Evolutionary conservation across 1,284 basidiomycete genomes (phyloP).

Genomic region (Mycena sp.): DNA sequence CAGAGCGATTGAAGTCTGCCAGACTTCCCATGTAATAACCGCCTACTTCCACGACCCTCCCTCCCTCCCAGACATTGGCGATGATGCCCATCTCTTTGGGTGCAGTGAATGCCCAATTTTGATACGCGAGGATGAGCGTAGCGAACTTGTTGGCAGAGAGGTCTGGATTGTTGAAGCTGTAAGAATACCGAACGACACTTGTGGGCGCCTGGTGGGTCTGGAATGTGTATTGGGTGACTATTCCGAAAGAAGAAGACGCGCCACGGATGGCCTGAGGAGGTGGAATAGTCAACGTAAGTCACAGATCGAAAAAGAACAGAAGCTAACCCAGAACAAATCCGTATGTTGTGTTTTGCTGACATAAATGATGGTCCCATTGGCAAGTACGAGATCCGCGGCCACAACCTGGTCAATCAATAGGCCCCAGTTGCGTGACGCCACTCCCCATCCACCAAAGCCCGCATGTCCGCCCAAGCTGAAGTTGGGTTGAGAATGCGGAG

Average conservation of each 20-base stretch:
- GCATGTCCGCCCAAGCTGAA: conserved; percentile 38
- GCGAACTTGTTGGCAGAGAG: conserved; percentile 4
- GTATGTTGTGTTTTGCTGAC: conserved; percentile 34
- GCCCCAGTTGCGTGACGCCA: conserved; percentile 39
- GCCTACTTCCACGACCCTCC: conserved; percentile 8
- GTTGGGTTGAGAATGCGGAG: background rate
- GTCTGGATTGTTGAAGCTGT: conserved; percentile 15
- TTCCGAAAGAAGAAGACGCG: conserved; percentile 44
- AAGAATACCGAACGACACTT: conserved; percentile 34
- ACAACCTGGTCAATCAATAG: conserved; percentile 41
- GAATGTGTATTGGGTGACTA: conserved; percentile 41
- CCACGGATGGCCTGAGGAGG: conserved; percentile 41
- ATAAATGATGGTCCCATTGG: conserved; percentile 41
- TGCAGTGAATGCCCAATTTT: conserved; percentile 5
- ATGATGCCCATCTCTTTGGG: conserved; percentile 16
- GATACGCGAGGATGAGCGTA: conserved; percentile 2
- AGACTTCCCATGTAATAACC: conserved; percentile 20
- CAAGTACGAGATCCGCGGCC: conserved; percentile 37
- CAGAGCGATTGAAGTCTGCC: conserved; percentile 1
- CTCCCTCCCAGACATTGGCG: conserved; percentile 15
- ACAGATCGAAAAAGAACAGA: background rate
- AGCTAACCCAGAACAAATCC: conserved; percentile 44
- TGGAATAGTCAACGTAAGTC: background rate
- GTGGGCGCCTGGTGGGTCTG: conserved; percentile 38
- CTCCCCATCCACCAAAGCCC: conserved; percentile 39